These are phyloP conservation scores for Imleria badia DNA, from an alignment of 768 basidiomycete species.

Conservation along the genomic window DNA sequence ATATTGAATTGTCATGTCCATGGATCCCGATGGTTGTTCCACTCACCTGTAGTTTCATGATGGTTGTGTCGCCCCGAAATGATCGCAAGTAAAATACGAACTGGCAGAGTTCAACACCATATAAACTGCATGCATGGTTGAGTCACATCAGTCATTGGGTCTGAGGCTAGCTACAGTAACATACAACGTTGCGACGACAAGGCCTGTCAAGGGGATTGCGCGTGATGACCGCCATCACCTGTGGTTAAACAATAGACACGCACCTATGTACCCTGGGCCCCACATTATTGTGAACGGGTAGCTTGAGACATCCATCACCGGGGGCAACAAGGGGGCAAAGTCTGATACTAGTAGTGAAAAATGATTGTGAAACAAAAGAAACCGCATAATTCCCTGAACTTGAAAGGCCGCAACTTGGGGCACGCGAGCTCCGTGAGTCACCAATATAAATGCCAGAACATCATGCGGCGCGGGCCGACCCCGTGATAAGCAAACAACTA, in stretches of 20 bases:
- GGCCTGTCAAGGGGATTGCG: neutral
- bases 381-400: neutral
- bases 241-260: neutral
- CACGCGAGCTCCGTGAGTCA: neutral
- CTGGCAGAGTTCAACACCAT: constrained; percentile 8
- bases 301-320: neutral
- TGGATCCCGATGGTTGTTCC: neutral
- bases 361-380: neutral
- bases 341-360: neutral
- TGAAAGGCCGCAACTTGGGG: neutral
- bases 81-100: constrained; percentile 5
- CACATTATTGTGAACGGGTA: neutral
- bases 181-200: constrained; percentile 4
- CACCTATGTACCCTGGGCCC: constrained; percentile 10
- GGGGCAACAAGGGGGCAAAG: neutral
- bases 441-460: too few species aligned
- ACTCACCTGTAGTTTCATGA: constrained; percentile 2
- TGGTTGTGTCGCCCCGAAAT: constrained; percentile 1
- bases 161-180: neutral
- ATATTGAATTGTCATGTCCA: neutral
- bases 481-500: too few species aligned
- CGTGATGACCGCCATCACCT: too few species aligned
- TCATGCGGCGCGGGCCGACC: too few species aligned
- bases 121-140: neutral
- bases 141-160: too few species aligned